Evolutionary conservation across 192 early-diverging fungal species (phyloP), one percentile per base, ranked within the genome.

Genomic region (Borealophlyctis nickersoniae): DNA sequence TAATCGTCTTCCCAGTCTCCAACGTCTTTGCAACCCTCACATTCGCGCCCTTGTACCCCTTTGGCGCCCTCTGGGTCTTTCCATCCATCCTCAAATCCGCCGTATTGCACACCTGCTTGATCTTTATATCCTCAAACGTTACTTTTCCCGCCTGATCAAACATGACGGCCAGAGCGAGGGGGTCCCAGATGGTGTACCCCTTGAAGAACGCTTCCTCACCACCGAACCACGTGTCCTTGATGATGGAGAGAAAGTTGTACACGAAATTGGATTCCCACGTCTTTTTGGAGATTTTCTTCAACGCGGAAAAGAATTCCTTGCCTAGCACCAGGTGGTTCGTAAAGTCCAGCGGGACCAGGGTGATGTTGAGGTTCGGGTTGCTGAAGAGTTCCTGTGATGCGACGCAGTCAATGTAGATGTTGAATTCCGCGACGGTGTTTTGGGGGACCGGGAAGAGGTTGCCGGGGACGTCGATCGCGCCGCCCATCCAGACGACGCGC

Each of bases 401-500:
- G 39, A 45, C 19, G 19, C 39, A 45, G 39, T 45, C 39, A 45
- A 45, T 45, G 39, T 45, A 45, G 39, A 45, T 45, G 39, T 45
- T 45, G 39, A 13, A 45, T 19, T 45, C 39, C 9, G 9, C 39
- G 39, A 45, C 39, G 39, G 39, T 45, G 39, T 45, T 45, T 7
- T 19, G 9, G 9, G 39, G 39, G 39, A 45, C 39, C 39, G 19
- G 7, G 39, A 13, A 45, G 9, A 45, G 19, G 39, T 45, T 45
- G 39, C 39, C 39, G 39, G 39, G 39, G 19, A 45, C 39, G 19
- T 45, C 39, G 19, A 45, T 7, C 9, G 39, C 39, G 19, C 39
- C 36, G 51, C 71, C 30, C 55, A 56, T 32, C 69, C 73, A 36
- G 31, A 14, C 0, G 66, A 67, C 22, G 13, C 67, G 51, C 66